These are phyloP conservation scores for Tricholoma terreum DNA, from an alignment of 768 basidiomycete species.

Conservation along the genomic window DNA sequence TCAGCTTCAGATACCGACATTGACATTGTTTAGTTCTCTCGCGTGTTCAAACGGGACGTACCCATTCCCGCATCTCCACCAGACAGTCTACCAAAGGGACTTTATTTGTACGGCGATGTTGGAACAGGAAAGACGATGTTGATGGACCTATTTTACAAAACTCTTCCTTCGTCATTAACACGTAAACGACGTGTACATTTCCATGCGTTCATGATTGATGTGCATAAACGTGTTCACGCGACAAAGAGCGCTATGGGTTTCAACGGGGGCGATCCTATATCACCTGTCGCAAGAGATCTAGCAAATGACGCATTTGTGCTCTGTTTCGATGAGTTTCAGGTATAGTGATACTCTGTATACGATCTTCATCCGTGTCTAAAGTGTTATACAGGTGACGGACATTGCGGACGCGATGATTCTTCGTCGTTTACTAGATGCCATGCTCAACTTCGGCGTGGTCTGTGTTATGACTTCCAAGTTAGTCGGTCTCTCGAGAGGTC, in stretches of 20 bases:
- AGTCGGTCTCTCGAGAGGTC: conserved; percentile 23
- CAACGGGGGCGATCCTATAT: conserved; percentile 75
- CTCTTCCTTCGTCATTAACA: conserved; percentile 63
- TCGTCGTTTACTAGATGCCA: conserved; percentile 79
- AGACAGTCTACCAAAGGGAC: conserved; percentile 68
- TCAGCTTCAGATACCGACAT: conserved; percentile 26
- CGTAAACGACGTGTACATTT: conserved; percentile 92
- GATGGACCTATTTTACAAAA: conserved; percentile 95
- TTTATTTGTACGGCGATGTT: conserved; percentile 95
- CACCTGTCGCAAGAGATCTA: conserved; percentile 83
- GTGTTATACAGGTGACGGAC: conserved; percentile 72
- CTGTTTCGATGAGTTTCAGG: conserved; percentile 99
- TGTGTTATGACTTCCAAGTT: conserved; percentile 98
- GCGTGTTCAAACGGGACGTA: conserved; percentile 40
- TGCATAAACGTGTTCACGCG: conserved; percentile 88
- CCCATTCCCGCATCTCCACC: conserved; percentile 40
- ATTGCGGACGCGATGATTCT: conserved; percentile 99
- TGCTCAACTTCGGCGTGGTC: conserved; percentile 86
- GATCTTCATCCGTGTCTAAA: neutral
- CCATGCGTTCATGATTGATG: conserved; percentile 99
- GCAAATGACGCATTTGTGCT: conserved; percentile 82
- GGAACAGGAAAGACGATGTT: conserved; percentile 99
- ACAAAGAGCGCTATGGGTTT: conserved; percentile 71
- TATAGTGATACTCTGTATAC: conserved; percentile 30
- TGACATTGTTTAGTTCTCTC: conserved; percentile 37